Percentiles rank a stretch among this genome's conserved stretches.
These are phyloP conservation scores for Solanum etuberosum DNA, from an alignment of 257 asterid genomes.

Conservation along the genomic window DNA sequence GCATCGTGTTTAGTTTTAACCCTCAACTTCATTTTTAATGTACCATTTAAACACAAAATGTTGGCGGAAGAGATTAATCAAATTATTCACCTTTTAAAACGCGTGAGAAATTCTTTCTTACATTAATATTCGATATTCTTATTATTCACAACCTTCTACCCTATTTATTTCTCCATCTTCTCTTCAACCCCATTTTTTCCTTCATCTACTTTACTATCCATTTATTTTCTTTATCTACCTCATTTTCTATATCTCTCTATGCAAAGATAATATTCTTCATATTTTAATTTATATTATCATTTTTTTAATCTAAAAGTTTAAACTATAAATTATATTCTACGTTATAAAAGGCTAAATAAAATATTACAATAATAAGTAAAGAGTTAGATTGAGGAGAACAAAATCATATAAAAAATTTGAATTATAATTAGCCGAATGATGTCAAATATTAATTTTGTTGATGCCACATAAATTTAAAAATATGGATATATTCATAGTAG, in stretches of 20 bases:
- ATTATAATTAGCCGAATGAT: not conserved
- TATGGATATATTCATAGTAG: not conserved
- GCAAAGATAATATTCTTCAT: too few species aligned
- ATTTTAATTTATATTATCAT: too few species aligned
- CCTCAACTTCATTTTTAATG: too few species aligned
- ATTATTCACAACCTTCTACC: not conserved
- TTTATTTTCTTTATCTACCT: not conserved
- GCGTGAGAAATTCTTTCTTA: rapidly evolving
- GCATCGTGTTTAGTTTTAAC: rapidly evolving
- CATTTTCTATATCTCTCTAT: not conserved
- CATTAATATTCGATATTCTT: too few species aligned
- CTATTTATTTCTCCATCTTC: not conserved
- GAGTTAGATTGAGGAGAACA: not conserved
- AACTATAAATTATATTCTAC: too few species aligned
- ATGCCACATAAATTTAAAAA: not conserved
- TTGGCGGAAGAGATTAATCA: rapidly evolving
- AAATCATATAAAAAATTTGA: too few species aligned
- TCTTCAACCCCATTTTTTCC: not conserved
- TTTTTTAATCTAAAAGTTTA: too few species aligned
- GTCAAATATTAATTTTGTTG: not conserved
- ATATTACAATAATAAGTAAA: not conserved
- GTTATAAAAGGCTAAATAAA: not conserved
- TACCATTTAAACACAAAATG: too few species aligned
- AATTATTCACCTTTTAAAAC: too few species aligned
- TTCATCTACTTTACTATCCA: too few species aligned